Evolutionary conservation across 2,329 filamentous ascomycete species (phyloP).

Genomic region (Zymoseptoria tritici): DNA sequence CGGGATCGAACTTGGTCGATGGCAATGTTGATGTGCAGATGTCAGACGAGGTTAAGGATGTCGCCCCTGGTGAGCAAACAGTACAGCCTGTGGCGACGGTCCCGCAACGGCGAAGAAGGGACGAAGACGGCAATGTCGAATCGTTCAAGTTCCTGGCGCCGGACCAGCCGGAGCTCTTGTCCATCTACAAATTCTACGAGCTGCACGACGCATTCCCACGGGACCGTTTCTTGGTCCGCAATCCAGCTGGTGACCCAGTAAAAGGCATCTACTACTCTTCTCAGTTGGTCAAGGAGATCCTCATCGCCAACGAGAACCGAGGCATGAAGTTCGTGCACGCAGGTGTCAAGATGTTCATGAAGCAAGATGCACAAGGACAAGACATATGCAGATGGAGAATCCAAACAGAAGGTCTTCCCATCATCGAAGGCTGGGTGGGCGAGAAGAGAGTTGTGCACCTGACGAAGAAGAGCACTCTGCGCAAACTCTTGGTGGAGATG

Average conservation of each 20-base stretch:
- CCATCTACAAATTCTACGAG: conserved; percentile 77
- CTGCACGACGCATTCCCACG: conserved; percentile 77
- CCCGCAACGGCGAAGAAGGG: conserved; percentile 14
- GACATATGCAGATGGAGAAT: conserved; percentile 91
- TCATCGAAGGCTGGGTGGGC: conserved; percentile 85
- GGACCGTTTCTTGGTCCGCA: conserved; percentile 92
- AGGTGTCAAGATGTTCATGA: conserved; percentile 98
- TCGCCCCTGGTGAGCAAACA: conserved; percentile 21
- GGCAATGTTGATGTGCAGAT: conserved; percentile 9
- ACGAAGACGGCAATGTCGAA: conserved; percentile 62
- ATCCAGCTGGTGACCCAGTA: conserved; percentile 75
- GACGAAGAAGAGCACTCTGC: conserved; percentile 69
- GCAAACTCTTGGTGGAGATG: conserved; percentile 84
- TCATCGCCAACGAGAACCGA: conserved; percentile 78
- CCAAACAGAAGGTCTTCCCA: conserved; percentile 86
- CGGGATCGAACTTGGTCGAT: conserved; percentile 5
- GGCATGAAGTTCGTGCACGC: conserved; percentile 95
- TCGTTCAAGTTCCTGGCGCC: conserved; percentile 84
- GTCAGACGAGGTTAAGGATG: conserved; percentile 15
- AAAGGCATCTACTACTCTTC: conserved; percentile 98
- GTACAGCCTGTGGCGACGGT: conserved; percentile 6
- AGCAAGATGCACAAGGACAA: conserved; percentile 82
- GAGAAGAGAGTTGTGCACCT: conserved; percentile 67
- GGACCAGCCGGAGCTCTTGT: conserved; percentile 66
- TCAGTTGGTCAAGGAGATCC: conserved; percentile 72